phyloP scores from a whole-genome alignment of 306 rosid species.

The Citrullus mucosospermus region DNA sequence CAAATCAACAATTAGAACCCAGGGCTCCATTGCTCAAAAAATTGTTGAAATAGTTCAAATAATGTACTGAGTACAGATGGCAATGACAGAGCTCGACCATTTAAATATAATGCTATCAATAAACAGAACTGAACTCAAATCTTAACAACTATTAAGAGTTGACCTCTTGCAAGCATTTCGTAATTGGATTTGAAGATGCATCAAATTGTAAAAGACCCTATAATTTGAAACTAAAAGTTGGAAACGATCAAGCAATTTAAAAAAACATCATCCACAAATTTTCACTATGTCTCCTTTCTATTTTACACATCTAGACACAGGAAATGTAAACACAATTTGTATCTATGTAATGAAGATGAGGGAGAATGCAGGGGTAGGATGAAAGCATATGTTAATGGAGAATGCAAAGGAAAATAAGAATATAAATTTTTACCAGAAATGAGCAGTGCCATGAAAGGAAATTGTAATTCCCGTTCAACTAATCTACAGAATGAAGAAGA shows the following conservation, averaged over 20 bases:
- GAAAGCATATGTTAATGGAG: neutral
- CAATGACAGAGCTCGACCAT: neutral
- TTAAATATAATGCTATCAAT: neutral
- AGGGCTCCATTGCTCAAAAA: neutral
- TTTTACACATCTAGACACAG: neutral
- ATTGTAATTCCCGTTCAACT: constrained; percentile 59
- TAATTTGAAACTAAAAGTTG: neutral
- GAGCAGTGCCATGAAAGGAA: constrained; percentile 87
- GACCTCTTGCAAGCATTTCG: neutral
- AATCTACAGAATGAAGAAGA: constrained; percentile 33
- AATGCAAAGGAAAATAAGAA: neutral
- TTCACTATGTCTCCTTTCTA: neutral
- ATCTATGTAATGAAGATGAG: neutral
- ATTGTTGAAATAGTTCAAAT: neutral
- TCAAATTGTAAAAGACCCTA: neutral
- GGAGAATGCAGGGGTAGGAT: neutral
- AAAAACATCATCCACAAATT: neutral
- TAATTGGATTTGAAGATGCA: neutral
- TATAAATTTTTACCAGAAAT: constrained; percentile 51
- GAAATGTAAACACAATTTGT: neutral
- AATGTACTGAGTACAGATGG: neutral
- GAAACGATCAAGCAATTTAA: neutral
- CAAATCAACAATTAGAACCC: neutral
- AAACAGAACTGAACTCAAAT: neutral
- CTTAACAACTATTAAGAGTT: neutral